A percentile compares a stretch with the other conserved stretches of the same genome.
Conservation (phyloP, 768 basidiomycete genomes). For the Sporobolomyces pararoseus region DNA sequence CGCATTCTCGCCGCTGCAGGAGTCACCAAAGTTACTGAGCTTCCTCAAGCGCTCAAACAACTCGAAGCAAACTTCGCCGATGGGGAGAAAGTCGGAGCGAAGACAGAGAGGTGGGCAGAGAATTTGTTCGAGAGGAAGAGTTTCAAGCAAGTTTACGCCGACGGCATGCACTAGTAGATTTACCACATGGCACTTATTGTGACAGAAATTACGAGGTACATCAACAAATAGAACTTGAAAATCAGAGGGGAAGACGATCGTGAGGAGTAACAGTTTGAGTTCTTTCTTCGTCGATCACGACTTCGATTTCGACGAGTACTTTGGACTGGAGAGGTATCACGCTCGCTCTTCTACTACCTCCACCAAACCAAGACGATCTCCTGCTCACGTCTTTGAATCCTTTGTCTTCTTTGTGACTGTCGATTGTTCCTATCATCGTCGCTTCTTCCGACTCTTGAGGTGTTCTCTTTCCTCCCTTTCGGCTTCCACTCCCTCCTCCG, state of each 20-base stretch:
- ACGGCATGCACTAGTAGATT: slow-evolving; percentile 24
- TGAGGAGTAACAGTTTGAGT: background rate
- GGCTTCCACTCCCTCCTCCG: background rate
- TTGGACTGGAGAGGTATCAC: background rate
- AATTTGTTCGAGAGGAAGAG: slow-evolving; percentile 28
- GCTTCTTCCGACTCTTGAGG: background rate
- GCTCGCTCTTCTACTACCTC: no score
- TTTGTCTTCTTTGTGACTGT: background rate
- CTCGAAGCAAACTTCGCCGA: slow-evolving; percentile 25
- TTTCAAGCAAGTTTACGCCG: slow-evolving; percentile 35
- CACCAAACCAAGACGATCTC: slow-evolving; percentile 1
- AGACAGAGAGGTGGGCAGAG: slow-evolving; percentile 13
- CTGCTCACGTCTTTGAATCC: background rate
- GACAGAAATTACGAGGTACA: no score
- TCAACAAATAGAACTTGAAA: no score
- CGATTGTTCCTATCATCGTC: slow-evolving; percentile 6
- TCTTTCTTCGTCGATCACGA: background rate
- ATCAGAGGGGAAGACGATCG: no score
- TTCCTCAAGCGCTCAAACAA: background rate
- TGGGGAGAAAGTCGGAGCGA: slow-evolving; percentile 17
- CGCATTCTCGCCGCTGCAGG: slow-evolving; percentile 33
- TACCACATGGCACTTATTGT: no score
- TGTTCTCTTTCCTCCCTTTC: background rate
- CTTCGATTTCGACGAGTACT: background rate
- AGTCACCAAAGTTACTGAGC: slow-evolving; percentile 14